Evolutionary conservation across 2,329 filamentous ascomycete genomes (phyloP), one percentile per base, ranked within the genome.

Genomic region (Domatiomyces catenatus): DNA sequence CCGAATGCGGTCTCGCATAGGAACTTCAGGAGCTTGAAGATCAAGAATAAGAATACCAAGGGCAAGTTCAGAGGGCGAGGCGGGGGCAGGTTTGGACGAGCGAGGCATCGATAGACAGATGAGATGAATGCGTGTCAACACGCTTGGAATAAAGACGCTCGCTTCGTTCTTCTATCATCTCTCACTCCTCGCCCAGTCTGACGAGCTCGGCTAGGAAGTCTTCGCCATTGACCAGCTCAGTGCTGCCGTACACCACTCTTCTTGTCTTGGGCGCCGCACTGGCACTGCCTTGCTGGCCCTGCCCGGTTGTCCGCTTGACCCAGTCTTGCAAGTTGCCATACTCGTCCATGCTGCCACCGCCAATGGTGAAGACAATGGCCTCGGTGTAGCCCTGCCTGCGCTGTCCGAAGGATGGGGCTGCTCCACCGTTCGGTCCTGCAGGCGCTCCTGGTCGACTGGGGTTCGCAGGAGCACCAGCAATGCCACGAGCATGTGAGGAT

Each of bases 271-370:
- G 76, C 5, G 71, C 68, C 12, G 62, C 59, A 15, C 64, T 63
- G 5, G 62, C 59, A n/a, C 61, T 59, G 43, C 71, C 72, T 36
- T 68, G 68, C 12, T 79, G 79, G 46, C 75, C 73, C 46, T 65
- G 67, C 42, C 71, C 71, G 48, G 69, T 75, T 3, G 86, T 88
- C 57, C 90, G 76, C 65, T 79, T 80, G 4, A 90, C 87, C 92
- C 92, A 98, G 63, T 96, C 92, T 64, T 94, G 87, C 64, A 98
- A 66, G 67, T 98, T 98, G 18, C 89, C 90, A 64, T 96, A 98
- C 66, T 98, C 92, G 60, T 98, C 92, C 86, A 98, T 96, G 64
- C 88, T 95, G 43, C 92, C 92, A 46, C 93, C 92, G 3, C 92
- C 92, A 2, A 93, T 87, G 0, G 86, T 90, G 63, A 95, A 94